Evolutionary conservation across 257 asterid genomes (phyloP).

Genomic region (Solanum sejunctum): DNA sequence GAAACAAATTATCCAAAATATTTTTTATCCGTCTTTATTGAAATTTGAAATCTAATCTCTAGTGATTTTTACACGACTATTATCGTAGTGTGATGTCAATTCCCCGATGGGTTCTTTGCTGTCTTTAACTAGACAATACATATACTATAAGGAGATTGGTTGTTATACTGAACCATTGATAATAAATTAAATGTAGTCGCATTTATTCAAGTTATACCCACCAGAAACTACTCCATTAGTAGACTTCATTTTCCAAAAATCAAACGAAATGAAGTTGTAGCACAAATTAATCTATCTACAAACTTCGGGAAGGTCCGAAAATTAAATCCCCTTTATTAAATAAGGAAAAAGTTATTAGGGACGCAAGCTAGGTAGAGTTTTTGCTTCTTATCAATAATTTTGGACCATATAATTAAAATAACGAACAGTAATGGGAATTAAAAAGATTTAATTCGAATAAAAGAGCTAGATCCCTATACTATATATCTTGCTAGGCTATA

Average conservation of each 20-base stretch:
- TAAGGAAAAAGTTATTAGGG: background rate
- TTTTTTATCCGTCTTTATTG: no score
- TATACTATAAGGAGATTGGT: background rate
- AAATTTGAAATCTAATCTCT: background rate
- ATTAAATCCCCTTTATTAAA: background rate
- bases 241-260: background rate
- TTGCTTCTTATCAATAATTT: background rate
- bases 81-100: background rate
- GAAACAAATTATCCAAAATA: background rate
- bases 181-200: background rate
- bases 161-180: background rate
- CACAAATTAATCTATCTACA: background rate
- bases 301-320: background rate
- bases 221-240: background rate
- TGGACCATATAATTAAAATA: background rate
- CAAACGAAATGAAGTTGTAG: background rate
- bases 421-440: background rate
- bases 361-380: background rate
- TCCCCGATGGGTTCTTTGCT: background rate
- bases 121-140: background rate
- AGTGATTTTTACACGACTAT: background rate
- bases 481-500: background rate
- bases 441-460: background rate
- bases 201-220: background rate
- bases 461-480: background rate